A percentile compares a stretch with the other conserved stretches of the same genome.
Conservation (phyloP, 2,329 filamentous ascomycete genomes). For the Kalmusia sp. region DNA sequence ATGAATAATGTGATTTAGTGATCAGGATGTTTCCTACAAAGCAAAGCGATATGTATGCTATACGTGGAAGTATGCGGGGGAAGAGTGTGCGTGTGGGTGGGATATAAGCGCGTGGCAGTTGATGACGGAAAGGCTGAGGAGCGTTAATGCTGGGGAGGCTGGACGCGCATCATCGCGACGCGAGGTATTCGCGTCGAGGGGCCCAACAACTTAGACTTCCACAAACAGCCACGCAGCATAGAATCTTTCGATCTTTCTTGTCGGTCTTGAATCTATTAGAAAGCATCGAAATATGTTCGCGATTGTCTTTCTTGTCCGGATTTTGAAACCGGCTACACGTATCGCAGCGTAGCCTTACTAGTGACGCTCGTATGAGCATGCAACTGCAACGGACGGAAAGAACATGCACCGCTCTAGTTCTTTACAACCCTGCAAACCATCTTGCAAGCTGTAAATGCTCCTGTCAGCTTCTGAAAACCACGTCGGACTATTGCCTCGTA, state of each 20-base stretch:
- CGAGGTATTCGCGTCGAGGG: constrained; percentile 2
- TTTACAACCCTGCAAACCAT: no score
- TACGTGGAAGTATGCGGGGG: not conserved
- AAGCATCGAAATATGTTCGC: no score
- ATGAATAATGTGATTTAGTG: constrained; percentile 1
- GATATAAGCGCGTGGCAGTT: not conserved
- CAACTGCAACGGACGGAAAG: no score
- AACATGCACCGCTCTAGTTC: no score
- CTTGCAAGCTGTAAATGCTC: no score
- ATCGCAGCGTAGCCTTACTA: no score
- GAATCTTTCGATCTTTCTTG: not conserved
- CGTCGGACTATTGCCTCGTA: not conserved
- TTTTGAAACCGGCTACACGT: no score
- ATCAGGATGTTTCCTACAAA: not conserved
- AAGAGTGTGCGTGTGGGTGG: not conserved
- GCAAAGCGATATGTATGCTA: no score
- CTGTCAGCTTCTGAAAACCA: no score
- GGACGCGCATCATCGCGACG: constrained; percentile 8
- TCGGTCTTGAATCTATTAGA: not conserved
- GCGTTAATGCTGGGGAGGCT: not conserved
- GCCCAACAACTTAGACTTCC: not conserved
- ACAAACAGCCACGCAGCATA: not conserved
- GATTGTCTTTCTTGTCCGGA: no score
- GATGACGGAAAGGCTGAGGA: constrained; percentile 3
- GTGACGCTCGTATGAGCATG: no score